phyloP scores from a whole-genome alignment of 352 stramenopile genomes.

The Pythium brachiatum region DNA sequence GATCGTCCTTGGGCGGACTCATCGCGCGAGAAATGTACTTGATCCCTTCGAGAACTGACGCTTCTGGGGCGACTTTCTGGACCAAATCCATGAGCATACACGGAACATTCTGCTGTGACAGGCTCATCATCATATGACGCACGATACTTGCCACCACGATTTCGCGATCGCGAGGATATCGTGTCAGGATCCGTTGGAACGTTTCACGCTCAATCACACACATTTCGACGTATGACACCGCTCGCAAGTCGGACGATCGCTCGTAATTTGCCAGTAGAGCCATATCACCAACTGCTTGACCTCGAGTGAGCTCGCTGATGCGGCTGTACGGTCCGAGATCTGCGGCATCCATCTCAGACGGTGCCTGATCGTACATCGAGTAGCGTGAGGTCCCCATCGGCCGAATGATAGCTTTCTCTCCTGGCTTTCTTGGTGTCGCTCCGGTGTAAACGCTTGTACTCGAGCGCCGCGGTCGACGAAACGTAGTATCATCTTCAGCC shows the following conservation, averaged over 20 bases:
- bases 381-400: background rate
- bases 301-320: conserved; percentile 12
- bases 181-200: conserved; percentile 33
- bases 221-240: conserved; percentile 41
- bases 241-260: conserved; percentile 31
- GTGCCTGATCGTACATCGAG: background rate
- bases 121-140: conserved; percentile 24
- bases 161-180: conserved; percentile 32
- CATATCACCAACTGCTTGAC: conserved; percentile 45
- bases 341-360: background rate
- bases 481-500: conserved; percentile 5
- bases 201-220: conserved; percentile 30
- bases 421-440: background rate
- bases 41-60: background rate
- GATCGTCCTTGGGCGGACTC: background rate
- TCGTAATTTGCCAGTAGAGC: conserved; percentile 48
- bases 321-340: conserved; percentile 7
- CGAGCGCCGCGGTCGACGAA: background rate
- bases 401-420: background rate
- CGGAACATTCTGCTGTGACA: conserved; percentile 16
- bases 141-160: conserved; percentile 26
- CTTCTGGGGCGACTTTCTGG: conserved; percentile 8
- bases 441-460: background rate
- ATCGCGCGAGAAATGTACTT: background rate
- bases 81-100: conserved; percentile 30